These are phyloP conservation scores for Botrytis pseudocinerea DNA, from an alignment of 2,329 filamentous ascomycete genomes.

Conservation along the genomic window DNA sequence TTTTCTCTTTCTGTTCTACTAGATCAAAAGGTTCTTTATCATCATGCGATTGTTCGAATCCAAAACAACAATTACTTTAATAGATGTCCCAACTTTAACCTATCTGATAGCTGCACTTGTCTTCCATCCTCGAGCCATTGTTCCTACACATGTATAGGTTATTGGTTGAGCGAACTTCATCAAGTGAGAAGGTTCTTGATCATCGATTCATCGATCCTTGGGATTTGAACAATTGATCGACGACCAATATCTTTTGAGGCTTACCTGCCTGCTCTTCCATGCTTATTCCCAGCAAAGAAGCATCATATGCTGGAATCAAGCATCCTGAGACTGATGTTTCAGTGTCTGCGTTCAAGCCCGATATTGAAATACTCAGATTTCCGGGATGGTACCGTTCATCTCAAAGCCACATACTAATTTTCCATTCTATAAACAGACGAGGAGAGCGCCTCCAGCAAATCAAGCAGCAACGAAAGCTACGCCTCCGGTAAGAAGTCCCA, in stretches of 20 bases:
- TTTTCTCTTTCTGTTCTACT: neutral
- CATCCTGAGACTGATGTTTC: neutral
- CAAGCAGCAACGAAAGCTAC: neutral
- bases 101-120: neutral
- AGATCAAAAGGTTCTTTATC: neutral
- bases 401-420: neutral
- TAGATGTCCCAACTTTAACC: neutral
- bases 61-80: neutral
- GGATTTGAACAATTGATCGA: neutral
- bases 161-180: neutral
- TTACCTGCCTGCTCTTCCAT: neutral
- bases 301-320: neutral
- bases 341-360: neutral
- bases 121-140: neutral
- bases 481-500: neutral
- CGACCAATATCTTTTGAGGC: neutral
- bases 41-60: neutral
- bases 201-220: neutral
- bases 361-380: neutral
- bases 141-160: neutral
- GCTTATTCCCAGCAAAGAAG: fast-evolving
- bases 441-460: neutral
- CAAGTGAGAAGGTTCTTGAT: neutral
- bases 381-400: neutral
- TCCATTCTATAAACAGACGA: neutral